A percentile compares a stretch with the other conserved stretches of the same genome.
phyloP scores from a whole-genome alignment of 176 grass and related monocot genomes.

The Stipa capillata region DNA sequence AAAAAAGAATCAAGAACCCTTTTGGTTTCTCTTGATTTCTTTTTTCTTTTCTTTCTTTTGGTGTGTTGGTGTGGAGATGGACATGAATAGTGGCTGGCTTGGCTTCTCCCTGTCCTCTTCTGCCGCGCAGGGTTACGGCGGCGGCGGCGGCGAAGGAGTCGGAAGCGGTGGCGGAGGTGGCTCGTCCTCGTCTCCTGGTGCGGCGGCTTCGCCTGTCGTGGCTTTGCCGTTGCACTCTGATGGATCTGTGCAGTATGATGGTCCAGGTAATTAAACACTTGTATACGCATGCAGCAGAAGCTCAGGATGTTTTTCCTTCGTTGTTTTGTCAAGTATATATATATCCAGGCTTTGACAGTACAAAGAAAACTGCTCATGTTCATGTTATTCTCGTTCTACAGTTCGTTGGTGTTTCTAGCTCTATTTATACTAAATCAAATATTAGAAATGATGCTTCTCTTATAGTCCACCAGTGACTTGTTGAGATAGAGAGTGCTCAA shows the following conservation, averaged over 20 bases:
- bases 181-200: slow-evolving; percentile 22
- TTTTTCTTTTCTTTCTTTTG: not conserved
- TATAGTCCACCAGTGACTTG: not conserved
- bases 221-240: slow-evolving; percentile 37
- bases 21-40: slow-evolving; percentile 12
- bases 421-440: not conserved
- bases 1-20: not conserved
- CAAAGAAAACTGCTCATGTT: not conserved
- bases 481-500: not conserved
- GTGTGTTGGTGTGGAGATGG: slow-evolving; percentile 21
- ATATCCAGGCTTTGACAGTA: not conserved
- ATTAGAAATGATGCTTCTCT: not conserved
- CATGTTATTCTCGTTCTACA: not conserved
- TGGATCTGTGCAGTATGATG: slow-evolving; percentile 17
- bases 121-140: slow-evolving; percentile 1
- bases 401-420: not conserved
- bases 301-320: not conserved
- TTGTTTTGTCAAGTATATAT: not conserved
- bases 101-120: slow-evolving; percentile 59
- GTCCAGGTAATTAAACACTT: not conserved
- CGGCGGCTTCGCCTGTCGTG: slow-evolving; percentile 2
- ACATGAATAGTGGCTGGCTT: slow-evolving; percentile 66
- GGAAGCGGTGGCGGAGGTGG: slow-evolving; percentile 14
- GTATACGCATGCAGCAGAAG: not conserved
- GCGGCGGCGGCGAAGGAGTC: not conserved